These are phyloP conservation scores for Phytophthora syringae DNA, from an alignment of 352 stramenopile genomes.

Conservation along the genomic window DNA sequence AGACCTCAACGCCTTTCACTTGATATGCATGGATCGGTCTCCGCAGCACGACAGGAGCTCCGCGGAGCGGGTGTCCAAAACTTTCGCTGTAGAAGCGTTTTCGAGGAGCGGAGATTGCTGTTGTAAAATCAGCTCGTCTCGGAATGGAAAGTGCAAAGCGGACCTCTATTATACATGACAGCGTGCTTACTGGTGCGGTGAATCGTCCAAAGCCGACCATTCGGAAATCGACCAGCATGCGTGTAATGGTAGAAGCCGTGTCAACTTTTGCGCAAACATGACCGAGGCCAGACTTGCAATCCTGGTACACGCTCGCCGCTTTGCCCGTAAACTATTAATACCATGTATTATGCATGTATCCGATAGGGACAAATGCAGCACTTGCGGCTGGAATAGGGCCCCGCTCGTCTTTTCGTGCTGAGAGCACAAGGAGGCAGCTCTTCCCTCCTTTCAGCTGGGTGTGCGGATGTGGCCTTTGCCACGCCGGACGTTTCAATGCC, in stretches of 20 bases:
- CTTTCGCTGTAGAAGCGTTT: constrained; percentile 30
- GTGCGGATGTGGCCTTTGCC: constrained; percentile 30
- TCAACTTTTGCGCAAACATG: no score
- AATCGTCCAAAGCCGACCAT: no score
- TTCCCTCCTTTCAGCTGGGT: constrained; percentile 39
- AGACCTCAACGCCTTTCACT: no score
- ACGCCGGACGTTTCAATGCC: constrained; percentile 34
- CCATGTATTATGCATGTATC: constrained; percentile 7
- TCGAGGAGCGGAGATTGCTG: background rate
- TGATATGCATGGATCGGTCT: no score
- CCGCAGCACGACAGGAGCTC: constrained; percentile 3
- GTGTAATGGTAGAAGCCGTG: no score
- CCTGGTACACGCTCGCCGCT: no score
- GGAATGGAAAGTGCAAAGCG: constrained; percentile 19
- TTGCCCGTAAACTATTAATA: constrained; percentile 29
- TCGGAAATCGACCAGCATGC: no score
- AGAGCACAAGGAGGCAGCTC: constrained; percentile 29
- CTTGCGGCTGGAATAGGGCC: constrained; percentile 11
- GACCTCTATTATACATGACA: no score
- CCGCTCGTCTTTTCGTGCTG: constrained; percentile 39
- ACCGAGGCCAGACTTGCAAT: no score
- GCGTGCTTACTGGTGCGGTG: no score
- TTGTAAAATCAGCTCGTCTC: constrained; percentile 21
- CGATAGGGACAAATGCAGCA: no score
- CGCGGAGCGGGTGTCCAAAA: no score